Evolutionary conservation across 164 flowering plant species (phyloP), one percentile per base, ranked within the genome.

Genomic region (Pachysandra terminalis): DNA sequence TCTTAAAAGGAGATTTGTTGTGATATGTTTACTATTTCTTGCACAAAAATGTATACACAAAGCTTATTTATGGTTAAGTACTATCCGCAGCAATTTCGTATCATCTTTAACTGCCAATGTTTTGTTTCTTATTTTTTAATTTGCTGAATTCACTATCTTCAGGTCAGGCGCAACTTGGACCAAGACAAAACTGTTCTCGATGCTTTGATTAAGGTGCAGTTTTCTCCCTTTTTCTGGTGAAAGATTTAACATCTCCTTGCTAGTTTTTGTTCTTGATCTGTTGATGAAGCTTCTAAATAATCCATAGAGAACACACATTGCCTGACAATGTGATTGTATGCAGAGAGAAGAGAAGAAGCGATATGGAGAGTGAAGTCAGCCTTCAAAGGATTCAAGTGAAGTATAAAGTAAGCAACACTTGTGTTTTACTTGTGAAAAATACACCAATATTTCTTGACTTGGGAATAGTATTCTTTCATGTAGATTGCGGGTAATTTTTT

Each of bases 301-400:
- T 58, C 15, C n/a, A 28, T 40, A 21, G 61, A 27, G 12, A 72
- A 54, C 56, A 51, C 56, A 55, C 24, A 64, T 68, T 65, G 26
- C 21, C 72, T 60, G 61, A 58, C 26, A 28, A 48, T 60, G 32
- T 19, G 24, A 49, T 58, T 74, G n/a, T 65, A 19, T 81, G 75
- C 81, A 92, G 98, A 88, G 99, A 73, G 99, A 96, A 71, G 99
- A 93, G 82, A 96, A 89, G 74, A 96, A 96, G 76, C 81, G 97
- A 73, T 61, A 83, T 91, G 86, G 96, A 91, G 79, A 83, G 82
- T 76, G 98, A 96, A 82, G 91, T 93, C 67, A 82, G 74, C 67
- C 88, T 96, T 69, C 98, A 91, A 75, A 80, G 96, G 72, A 78
- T 88, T 73, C 99, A 91, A 79, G 62, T 93, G 71, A 88, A 87